Conservation (phyloP, 2,329 filamentous ascomycete genomes). For the Paraphoma sp. region DNA sequence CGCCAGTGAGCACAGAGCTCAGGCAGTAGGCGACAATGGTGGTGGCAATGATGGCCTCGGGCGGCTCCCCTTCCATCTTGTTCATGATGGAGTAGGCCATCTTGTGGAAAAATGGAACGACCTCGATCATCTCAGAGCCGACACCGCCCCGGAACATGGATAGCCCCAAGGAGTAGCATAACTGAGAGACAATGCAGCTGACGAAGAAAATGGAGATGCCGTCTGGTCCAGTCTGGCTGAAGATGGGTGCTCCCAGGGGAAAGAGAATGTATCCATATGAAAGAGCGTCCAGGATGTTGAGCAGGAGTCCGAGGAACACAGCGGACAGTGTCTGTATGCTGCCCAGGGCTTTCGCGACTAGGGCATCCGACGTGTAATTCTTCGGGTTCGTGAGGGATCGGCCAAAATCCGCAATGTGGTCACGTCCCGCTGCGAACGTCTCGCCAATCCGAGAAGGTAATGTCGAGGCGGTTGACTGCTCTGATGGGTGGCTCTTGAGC, state of each 20-base stretch:
- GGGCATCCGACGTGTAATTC: conserved; percentile 71
- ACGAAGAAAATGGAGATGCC: conserved; percentile 99
- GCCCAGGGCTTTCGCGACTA: conserved; percentile 69
- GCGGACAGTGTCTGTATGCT: conserved; percentile 79
- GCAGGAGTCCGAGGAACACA: conserved; percentile 83
- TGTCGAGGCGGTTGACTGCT: conserved; percentile 29
- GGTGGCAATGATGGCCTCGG: conserved; percentile 88
- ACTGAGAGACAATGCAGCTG: conserved; percentile 91
- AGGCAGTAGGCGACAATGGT: conserved; percentile 90
- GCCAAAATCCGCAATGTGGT: conserved; percentile 26
- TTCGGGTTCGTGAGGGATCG: conserved; percentile 65
- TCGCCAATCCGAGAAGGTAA: conserved; percentile 26
- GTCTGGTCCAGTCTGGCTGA: conserved; percentile 84
- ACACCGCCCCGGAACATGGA: conserved; percentile 91
- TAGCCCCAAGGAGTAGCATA: conserved; percentile 83
- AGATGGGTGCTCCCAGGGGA: conserved; percentile 84
- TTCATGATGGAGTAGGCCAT: conserved; percentile 91
- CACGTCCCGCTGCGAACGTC: conserved; percentile 21
- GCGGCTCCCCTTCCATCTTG: conserved; percentile 78
- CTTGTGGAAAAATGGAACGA: conserved; percentile 98
- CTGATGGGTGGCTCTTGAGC: conserved; percentile 9
- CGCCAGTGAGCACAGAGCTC: conserved; percentile 87
- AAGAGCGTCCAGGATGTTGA: conserved; percentile 92
- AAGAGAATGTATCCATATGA: conserved; percentile 94
- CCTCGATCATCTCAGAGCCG: conserved; percentile 97